Conservation (phyloP, 176 grass and related monocot genomes). For the Ananas comosus region DNA sequence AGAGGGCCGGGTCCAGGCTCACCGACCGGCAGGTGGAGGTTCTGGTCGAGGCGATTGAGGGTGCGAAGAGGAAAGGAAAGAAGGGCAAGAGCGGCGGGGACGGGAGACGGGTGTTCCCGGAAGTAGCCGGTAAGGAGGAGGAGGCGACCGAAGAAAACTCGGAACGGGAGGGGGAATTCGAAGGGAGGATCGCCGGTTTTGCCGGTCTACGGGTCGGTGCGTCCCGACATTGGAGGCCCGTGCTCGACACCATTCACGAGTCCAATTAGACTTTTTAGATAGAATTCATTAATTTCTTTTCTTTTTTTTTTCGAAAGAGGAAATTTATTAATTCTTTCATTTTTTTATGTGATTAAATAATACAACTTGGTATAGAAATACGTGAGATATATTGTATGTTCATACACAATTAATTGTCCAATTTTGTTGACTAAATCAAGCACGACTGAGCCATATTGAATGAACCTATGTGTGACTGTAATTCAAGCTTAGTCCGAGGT, state of each 20-base stretch:
- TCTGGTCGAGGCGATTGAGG: constrained; percentile 1
- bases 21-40: constrained; percentile 19
- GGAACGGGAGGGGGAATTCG: background rate
- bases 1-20: constrained; percentile 28
- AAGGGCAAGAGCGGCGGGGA: background rate
- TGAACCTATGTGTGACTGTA: too few species aligned
- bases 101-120: constrained; percentile 30
- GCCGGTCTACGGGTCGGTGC: constrained; percentile 2
- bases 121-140: constrained; percentile 1
- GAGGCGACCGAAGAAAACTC: background rate
- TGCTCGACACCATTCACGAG: constrained; percentile 42
- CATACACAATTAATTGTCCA: background rate
- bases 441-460: too few species aligned
- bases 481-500: too few species aligned
- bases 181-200: background rate
- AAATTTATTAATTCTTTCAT: background rate
- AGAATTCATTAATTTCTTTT: background rate
- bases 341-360: background rate
- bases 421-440: background rate
- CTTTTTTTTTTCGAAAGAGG: background rate
- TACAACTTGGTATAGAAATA: background rate
- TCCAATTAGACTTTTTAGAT: background rate
- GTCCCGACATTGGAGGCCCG: constrained; percentile 38
- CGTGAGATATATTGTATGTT: background rate
- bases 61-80: background rate